Evolutionary conservation across 371 early-diverging fungal genomes (phyloP).

Genomic region (Capillidium heterosporum): DNA sequence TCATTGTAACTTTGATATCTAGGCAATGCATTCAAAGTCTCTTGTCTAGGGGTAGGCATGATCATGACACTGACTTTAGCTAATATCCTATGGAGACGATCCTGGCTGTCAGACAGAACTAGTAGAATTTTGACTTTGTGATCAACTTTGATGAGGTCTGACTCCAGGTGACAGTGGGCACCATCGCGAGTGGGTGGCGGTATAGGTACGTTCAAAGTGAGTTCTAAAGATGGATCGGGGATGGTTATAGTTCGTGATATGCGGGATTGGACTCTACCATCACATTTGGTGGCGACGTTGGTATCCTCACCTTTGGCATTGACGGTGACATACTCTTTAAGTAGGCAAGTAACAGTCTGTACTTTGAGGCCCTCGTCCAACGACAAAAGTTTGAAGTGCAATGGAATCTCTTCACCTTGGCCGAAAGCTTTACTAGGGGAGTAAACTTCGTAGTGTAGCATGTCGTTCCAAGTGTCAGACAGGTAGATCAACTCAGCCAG

Average conservation of each 20-base stretch:
- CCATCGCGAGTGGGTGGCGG: neutral
- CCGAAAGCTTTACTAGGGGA: slow-evolving; percentile 4
- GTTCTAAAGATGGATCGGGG: neutral
- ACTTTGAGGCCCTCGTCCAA: neutral
- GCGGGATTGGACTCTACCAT: slow-evolving; percentile 1
- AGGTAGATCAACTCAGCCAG: neutral
- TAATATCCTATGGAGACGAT: slow-evolving; percentile 1
- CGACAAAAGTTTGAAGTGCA: slow-evolving; percentile 3
- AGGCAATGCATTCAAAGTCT: slow-evolving; percentile 2
- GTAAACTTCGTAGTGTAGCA: slow-evolving; percentile 7
- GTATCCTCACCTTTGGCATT: neutral
- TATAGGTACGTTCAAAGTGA: neutral
- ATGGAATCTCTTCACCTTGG: slow-evolving; percentile 8
- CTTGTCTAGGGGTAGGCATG: neutral
- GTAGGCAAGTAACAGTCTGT: slow-evolving; percentile 1
- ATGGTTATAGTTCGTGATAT: neutral
- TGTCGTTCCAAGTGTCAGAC: slow-evolving; percentile 9
- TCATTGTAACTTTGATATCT: slow-evolving; percentile 3
- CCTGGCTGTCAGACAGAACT: neutral
- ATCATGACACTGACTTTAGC: slow-evolving; percentile 5
- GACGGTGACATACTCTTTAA: slow-evolving; percentile 6
- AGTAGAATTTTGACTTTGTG: slow-evolving; percentile 3
- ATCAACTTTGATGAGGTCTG: slow-evolving; percentile 1
- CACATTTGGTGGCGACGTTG: neutral
- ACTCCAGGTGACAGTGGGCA: neutral